These are phyloP conservation scores for Metschnikowia peoriensis DNA, from an alignment of 805 yeast species.

Conservation along the genomic window DNA sequence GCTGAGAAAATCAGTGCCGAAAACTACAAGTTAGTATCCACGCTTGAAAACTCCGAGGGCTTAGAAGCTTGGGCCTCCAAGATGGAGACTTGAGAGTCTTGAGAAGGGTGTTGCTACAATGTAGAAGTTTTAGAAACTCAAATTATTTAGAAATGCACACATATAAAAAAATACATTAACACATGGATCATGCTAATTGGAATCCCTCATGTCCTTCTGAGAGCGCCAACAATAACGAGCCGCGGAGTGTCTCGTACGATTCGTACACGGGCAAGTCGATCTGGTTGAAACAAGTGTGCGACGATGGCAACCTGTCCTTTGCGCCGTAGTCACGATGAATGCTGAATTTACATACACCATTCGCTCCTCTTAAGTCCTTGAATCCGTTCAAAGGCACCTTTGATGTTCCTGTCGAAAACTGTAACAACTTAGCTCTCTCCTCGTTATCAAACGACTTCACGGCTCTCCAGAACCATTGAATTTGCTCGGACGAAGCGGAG, in stretches of 20 bases:
- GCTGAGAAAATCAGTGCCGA: slow-evolving; percentile 40
- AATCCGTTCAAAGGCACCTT: slow-evolving; percentile 96
- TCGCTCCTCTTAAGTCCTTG: slow-evolving; percentile 82
- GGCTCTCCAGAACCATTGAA: slow-evolving; percentile 98
- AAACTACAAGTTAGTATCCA: slow-evolving; percentile 40
- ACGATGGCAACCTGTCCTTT: slow-evolving; percentile 84
- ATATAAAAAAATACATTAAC: background rate
- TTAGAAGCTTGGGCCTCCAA: slow-evolving; percentile 33
- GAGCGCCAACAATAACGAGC: slow-evolving; percentile 76
- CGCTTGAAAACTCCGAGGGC: slow-evolving; percentile 34
- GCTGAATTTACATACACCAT: slow-evolving; percentile 80
- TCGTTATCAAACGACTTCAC: slow-evolving; percentile 91
- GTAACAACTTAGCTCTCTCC: slow-evolving; percentile 89
- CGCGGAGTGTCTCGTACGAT: slow-evolving; percentile 79
- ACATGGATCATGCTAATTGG: slow-evolving; percentile 61
- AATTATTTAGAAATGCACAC: background rate
- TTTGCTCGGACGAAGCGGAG: slow-evolving; percentile 76
- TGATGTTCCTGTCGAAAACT: slow-evolving; percentile 96
- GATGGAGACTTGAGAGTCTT: slow-evolving; percentile 1
- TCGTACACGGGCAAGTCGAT: slow-evolving; percentile 91
- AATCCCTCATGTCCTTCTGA: slow-evolving; percentile 97
- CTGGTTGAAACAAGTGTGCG: slow-evolving; percentile 97
- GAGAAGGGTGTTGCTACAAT: too few species aligned
- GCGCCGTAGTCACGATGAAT: slow-evolving; percentile 88
- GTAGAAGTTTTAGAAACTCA: background rate